Conservation (phyloP, 2,329 filamentous ascomycete genomes). For the Fusarium liriodendri region DNA sequence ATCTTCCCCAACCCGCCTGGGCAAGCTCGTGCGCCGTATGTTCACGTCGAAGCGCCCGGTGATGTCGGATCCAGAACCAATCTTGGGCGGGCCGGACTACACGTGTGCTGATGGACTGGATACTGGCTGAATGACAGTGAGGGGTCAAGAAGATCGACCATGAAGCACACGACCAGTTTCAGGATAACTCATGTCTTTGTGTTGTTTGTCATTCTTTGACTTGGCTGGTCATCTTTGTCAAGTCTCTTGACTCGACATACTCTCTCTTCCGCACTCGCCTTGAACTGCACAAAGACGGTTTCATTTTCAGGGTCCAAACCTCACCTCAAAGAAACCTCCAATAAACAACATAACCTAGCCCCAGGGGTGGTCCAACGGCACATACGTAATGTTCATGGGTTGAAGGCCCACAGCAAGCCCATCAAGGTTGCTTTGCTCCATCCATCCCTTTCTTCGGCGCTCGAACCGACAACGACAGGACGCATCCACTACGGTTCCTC, state of each 20-base stretch:
- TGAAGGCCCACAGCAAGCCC: slow-evolving; percentile 8
- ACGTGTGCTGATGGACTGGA: slow-evolving; percentile 37
- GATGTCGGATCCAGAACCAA: slow-evolving; percentile 32
- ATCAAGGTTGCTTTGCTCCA: slow-evolving; percentile 33
- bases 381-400: slow-evolving; percentile 10
- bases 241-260: neutral
- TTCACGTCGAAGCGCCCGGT: slow-evolving; percentile 31
- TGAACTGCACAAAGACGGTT: neutral
- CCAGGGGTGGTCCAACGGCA: slow-evolving; percentile 5
- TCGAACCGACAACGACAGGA: slow-evolving; percentile 1
- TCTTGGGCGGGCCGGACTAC: slow-evolving; percentile 39
- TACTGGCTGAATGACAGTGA: slow-evolving; percentile 14
- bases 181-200: neutral
- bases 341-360: neutral
- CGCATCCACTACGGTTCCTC: neutral
- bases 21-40: slow-evolving; percentile 31
- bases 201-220: neutral
- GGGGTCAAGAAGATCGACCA: slow-evolving; percentile 3
- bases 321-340: neutral
- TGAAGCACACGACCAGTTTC: slow-evolving; percentile 28
- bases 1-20: neutral
- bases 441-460: slow-evolving; percentile 5
- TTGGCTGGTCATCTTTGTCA: neutral
- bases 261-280: neutral
- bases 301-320: slow-evolving; percentile 25